Percentiles rank a stretch among this genome's conserved stretches.
Evolutionary conservation across 108 stramenopile genomes (phyloP).

Genomic region (Conticribra guillardii): DNA sequence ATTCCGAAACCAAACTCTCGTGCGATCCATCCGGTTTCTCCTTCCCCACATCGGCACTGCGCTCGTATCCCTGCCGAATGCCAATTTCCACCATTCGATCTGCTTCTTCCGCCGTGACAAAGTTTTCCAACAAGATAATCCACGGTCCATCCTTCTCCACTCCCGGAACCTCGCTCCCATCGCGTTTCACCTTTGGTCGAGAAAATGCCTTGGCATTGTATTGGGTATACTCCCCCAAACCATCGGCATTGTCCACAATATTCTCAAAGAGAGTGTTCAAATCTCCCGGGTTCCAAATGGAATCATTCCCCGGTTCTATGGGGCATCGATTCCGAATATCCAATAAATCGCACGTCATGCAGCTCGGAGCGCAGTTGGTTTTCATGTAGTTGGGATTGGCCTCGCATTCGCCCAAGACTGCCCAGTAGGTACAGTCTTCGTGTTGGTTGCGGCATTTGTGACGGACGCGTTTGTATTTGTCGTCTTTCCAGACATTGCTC

Average conservation of each 20-base stretch:
- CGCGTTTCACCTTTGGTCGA: conserved; percentile 44
- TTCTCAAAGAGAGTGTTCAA: conserved; percentile 70
- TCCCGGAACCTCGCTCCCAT: conserved; percentile 36
- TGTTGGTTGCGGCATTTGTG: conserved; percentile 39
- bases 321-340: conserved; percentile 60
- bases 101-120: conserved; percentile 66
- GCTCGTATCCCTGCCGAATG: conserved; percentile 56
- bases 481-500: conserved; percentile 26
- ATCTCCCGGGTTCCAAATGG: conserved; percentile 72
- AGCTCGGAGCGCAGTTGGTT: conserved; percentile 41
- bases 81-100: conserved; percentile 66
- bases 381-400: conserved; percentile 58
- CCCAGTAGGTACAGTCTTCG: conserved; percentile 55
- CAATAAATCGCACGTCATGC: conserved; percentile 34
- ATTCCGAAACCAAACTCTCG: conserved; percentile 30
- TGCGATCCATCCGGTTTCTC: conserved; percentile 69
- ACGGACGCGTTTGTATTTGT: conserved; percentile 15
- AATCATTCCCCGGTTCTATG: conserved; percentile 34
- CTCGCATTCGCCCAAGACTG: conserved; percentile 52
- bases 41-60: conserved; percentile 61
- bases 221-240: conserved; percentile 54
- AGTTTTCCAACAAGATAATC: conserved; percentile 81
- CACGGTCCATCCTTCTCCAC: conserved; percentile 68
- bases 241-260: conserved; percentile 69
- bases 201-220: conserved; percentile 70